Percentiles rank a stretch among this genome's conserved stretches.
phyloP scores from a whole-genome alignment of 805 yeast species.

The Wickerhamomyces bisporus region DNA sequence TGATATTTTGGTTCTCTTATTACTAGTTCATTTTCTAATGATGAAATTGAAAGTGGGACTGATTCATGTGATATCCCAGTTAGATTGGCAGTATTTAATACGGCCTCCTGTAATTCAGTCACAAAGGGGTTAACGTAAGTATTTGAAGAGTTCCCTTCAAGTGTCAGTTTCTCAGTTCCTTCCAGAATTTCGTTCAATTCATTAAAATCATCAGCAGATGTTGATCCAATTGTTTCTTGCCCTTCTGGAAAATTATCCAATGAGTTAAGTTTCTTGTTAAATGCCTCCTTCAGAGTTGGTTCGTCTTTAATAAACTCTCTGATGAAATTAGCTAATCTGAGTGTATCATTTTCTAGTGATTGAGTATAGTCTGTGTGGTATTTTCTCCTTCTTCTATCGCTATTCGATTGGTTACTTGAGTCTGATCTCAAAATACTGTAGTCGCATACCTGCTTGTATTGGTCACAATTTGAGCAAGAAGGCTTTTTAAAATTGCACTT shows the following conservation, averaged over 20 bases:
- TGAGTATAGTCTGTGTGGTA: conserved; percentile 29
- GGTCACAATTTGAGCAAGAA: no score
- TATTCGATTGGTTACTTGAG: no score
- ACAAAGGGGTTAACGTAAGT: conserved; percentile 2
- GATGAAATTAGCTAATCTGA: conserved; percentile 19
- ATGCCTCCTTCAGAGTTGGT: conserved; percentile 8
- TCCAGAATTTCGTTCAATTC: conserved; percentile 1
- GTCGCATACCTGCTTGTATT: not conserved
- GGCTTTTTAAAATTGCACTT: no score
- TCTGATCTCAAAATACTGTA: not conserved
- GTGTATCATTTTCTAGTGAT: conserved; percentile 22
- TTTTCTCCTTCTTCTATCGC: conserved; percentile 28
- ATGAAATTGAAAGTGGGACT: conserved; percentile 3
- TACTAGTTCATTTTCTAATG: conserved; percentile 1
- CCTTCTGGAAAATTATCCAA: conserved; percentile 3
- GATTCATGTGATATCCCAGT: not conserved
- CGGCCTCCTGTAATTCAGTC: conserved; percentile 3
- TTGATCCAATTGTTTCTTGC: not conserved
- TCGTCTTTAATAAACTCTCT: conserved; percentile 19
- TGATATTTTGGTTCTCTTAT: conserved; percentile 9
- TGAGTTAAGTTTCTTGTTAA: not conserved
- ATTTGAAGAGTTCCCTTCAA: not conserved
- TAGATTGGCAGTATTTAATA: not conserved
- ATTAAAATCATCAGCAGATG: conserved; percentile 1
- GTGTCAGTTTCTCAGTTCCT: not conserved